These are phyloP conservation scores for Pseudogymnoascus sp. DNA, from an alignment of 2,329 filamentous ascomycete species.

Conservation along the genomic window DNA sequence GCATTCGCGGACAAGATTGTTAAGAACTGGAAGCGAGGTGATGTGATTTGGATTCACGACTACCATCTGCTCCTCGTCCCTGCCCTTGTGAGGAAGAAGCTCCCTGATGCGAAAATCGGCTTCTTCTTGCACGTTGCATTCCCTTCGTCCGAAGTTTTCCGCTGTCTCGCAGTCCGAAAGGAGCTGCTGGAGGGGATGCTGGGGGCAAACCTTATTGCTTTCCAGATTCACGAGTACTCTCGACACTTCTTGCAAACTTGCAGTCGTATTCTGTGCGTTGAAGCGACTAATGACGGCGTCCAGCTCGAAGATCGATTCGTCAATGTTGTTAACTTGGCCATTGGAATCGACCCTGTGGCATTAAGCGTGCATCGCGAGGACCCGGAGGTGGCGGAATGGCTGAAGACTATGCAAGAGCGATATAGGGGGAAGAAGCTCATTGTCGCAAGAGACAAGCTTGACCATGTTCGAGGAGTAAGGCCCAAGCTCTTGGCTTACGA, in stretches of 20 bases:
- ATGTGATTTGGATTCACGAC: slow-evolving; percentile 92
- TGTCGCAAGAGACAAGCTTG: slow-evolving; percentile 88
- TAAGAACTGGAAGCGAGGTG: slow-evolving; percentile 86
- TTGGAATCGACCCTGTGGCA: slow-evolving; percentile 81
- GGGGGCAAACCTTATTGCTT: slow-evolving; percentile 84
- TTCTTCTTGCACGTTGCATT: slow-evolving; percentile 96
- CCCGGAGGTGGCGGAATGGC: slow-evolving; percentile 68
- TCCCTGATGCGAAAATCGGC: slow-evolving; percentile 89
- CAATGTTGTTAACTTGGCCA: slow-evolving; percentile 76
- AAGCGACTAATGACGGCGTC: slow-evolving; percentile 80
- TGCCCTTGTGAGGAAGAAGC: slow-evolving; percentile 78
- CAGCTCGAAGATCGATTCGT: slow-evolving; percentile 91
- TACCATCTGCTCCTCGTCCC: slow-evolving; percentile 90
- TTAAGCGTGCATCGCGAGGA: slow-evolving; percentile 65
- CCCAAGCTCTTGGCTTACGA: slow-evolving; percentile 89
- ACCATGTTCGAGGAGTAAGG: slow-evolving; percentile 82
- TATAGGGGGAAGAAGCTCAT: slow-evolving; percentile 87
- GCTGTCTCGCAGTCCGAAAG: slow-evolving; percentile 79
- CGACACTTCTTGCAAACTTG: slow-evolving; percentile 94
- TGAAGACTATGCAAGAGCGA: slow-evolving; percentile 70
- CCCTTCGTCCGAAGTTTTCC: slow-evolving; percentile 91
- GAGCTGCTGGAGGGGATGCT: slow-evolving; percentile 88
- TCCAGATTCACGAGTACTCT: slow-evolving; percentile 89
- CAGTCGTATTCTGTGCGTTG: slow-evolving; percentile 81
- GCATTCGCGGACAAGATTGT: slow-evolving; percentile 87